Evolutionary conservation across 1,284 basidiomycete genomes (phyloP).

Genomic region (Crucibulum cyathiforme): DNA sequence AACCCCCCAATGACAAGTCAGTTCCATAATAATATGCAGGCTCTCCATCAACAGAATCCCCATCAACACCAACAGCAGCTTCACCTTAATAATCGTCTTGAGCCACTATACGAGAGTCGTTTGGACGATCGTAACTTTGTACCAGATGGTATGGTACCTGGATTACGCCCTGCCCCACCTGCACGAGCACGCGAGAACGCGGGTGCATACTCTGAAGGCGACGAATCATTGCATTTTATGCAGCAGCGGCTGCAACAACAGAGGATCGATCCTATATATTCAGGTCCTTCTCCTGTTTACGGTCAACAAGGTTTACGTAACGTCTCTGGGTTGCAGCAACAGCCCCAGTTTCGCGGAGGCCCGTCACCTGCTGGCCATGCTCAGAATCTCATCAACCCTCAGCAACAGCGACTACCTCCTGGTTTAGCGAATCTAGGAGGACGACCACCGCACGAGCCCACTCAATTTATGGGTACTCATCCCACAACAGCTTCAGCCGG

Average conservation of each 20-base stretch:
- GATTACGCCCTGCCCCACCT: slow-evolving; percentile 69
- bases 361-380: slow-evolving; percentile 57
- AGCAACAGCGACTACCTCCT: slow-evolving; percentile 73
- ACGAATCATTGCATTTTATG: slow-evolving; percentile 67
- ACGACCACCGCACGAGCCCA: slow-evolving; percentile 78
- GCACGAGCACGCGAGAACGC: slow-evolving; percentile 65
- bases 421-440: slow-evolving; percentile 83
- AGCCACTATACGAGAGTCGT: slow-evolving; percentile 73
- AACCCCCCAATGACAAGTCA: slow-evolving; percentile 39
- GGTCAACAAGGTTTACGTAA: slow-evolving; percentile 61
- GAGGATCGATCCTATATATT: slow-evolving; percentile 61
- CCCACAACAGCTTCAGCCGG: slow-evolving; percentile 53
- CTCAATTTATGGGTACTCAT: slow-evolving; percentile 64
- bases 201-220: slow-evolving; percentile 57
- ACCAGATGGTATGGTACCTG: slow-evolving; percentile 84
- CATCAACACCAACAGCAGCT: slow-evolving; percentile 45
- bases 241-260: slow-evolving; percentile 62
- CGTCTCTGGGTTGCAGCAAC: slow-evolving; percentile 62
- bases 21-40: slow-evolving; percentile 38
- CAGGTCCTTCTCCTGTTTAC: slow-evolving; percentile 55
- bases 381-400: slow-evolving; percentile 50
- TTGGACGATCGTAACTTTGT: slow-evolving; percentile 78
- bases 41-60: slow-evolving; percentile 50
- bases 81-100: slow-evolving; percentile 53
- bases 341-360: slow-evolving; percentile 70